Conservation (phyloP, 306 rosid genomes). For the Leucaena leucocephala region DNA sequence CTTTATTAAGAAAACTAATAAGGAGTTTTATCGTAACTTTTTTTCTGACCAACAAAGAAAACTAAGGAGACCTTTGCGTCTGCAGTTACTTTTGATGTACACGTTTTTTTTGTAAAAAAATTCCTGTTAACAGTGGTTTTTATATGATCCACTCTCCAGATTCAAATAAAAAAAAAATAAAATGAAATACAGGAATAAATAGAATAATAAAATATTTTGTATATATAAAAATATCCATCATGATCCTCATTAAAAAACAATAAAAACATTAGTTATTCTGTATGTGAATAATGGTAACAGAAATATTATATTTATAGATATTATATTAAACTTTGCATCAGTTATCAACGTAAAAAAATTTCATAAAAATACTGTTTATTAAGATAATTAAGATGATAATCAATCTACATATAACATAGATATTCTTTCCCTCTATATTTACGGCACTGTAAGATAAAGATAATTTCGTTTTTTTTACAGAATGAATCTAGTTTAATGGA, state of each 20-base stretch:
- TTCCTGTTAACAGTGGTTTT: neutral
- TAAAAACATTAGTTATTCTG: neutral
- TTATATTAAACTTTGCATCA: neutral
- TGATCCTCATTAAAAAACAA: neutral
- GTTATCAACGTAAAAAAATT: neutral
- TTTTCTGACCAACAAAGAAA: neutral
- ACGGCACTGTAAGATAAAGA: neutral
- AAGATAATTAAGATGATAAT: too few species aligned
- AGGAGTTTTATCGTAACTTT: too few species aligned
- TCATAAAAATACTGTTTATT: too few species aligned
- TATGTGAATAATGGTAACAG: neutral
- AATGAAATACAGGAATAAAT: neutral
- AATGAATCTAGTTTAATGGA: neutral
- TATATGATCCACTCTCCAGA: neutral
- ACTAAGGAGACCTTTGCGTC: neutral
- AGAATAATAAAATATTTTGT: neutral
- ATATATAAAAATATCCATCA: neutral
- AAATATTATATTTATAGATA: neutral
- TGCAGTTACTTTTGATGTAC: neutral
- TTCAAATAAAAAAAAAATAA: neutral
- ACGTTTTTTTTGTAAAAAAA: neutral
- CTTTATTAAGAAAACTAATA: neutral
- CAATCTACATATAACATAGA: neutral
- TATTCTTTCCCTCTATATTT: neutral
- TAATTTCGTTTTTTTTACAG: neutral